Base-by-base conservation (phyloP, 202 grass and related monocot genomes). In the Carex sylvatica region DNA sequence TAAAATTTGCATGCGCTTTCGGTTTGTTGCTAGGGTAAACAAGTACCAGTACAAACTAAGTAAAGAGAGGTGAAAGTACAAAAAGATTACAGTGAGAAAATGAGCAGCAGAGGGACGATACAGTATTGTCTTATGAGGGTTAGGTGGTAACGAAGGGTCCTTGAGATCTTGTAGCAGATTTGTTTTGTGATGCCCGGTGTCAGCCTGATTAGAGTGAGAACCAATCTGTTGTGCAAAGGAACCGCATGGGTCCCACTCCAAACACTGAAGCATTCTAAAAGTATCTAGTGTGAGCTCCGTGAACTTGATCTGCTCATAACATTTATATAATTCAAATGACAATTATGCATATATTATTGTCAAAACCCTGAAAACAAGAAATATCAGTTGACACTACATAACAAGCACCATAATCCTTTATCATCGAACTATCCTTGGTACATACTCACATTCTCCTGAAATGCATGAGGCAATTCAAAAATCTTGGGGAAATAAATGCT, bases 201-300 rank as follows among this genome's bases (percentile, higher is more conserved):
- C 92, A 88, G 77, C 88, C 12, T 94, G 90, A 84, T 75, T 59
- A 70, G 42, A 66, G 26, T 66, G 86, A 84, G 87, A 87, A 67
- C 82, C 77, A 87, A 79, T 88, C 69, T 88, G 92, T 49, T 83
- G 79, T 18, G 95, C 89, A 83, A 97, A 97, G 35, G 88, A 89
- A 80, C 95, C 95, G 52, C 88, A 91, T 61, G 95, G 92, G 66
- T 97, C 95, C 95, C 95, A 97, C 85, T 97, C 95, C 22, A 97
- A 85, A 80, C 90, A 92, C 72, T 97, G 94, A 87, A 97, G 88
- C 94, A 94, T 97, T 89, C 94, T 94, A 64, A 94, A 97, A 74
- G 87, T 84, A 78, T 97, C 94, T 83, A 97, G 81, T 78, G 92
- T 94, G 74, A 94, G 82, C 76, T 97, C 95, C 51, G 92, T 88